Conservation (phyloP, 2,329 filamentous ascomycete genomes). For the Tolypocladium guangdongense region DNA sequence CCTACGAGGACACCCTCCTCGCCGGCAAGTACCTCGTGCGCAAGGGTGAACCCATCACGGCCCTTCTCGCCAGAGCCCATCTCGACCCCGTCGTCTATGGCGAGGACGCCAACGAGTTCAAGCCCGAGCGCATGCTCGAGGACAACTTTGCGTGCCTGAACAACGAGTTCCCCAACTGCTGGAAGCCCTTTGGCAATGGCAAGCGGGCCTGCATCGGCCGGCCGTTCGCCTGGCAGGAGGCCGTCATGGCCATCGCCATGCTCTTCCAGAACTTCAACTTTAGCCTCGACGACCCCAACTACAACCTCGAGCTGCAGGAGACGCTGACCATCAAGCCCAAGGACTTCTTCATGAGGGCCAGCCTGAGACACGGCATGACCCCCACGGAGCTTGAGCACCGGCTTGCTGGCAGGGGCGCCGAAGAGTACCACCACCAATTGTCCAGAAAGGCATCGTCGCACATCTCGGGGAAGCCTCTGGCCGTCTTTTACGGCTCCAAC, state of each 20-base stretch:
- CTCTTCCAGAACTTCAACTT: conserved; percentile 65
- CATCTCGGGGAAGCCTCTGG: conserved; percentile 33
- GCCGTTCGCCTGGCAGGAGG: conserved; percentile 66
- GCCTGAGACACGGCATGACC: conserved; percentile 36
- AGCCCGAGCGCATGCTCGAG: conserved; percentile 62
- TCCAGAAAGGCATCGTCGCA: neutral
- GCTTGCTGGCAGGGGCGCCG: conserved; percentile 22
- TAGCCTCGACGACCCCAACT: conserved; percentile 47
- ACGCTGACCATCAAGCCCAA: conserved; percentile 54
- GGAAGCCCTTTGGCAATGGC: conserved; percentile 69
- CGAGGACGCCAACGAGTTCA: conserved; percentile 52
- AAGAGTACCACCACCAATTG: conserved; percentile 1
- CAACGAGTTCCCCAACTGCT: conserved; percentile 49
- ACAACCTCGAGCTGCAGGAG: conserved; percentile 42
- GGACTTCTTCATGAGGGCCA: conserved; percentile 50
- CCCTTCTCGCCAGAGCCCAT: conserved; percentile 44
- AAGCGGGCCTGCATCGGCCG: conserved; percentile 61
- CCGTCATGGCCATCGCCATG: conserved; percentile 48
- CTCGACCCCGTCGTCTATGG: conserved; percentile 54
- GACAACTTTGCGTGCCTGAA: conserved; percentile 52
- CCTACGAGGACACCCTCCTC: conserved; percentile 42
- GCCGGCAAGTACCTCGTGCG: conserved; percentile 50
- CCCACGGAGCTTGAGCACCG: conserved; percentile 35
- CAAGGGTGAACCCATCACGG: conserved; percentile 36
- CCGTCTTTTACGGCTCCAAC: conserved; percentile 65